These are phyloP conservation scores for Aspergillus brasiliensis DNA, from an alignment of 2,329 filamentous ascomycete species.

Conservation along the genomic window DNA sequence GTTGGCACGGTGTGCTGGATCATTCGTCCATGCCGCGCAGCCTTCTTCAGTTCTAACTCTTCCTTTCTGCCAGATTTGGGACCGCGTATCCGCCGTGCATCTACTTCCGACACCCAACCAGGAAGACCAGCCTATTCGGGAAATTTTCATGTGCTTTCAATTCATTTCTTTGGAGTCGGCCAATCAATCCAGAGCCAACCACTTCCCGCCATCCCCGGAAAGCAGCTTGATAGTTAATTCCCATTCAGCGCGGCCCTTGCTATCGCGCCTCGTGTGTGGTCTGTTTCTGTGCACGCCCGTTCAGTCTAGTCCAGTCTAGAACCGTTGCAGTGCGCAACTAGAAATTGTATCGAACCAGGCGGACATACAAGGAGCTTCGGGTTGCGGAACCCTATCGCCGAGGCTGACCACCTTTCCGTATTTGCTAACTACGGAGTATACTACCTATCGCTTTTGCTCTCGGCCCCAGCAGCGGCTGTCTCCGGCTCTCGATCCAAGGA, in stretches of 20 bases:
- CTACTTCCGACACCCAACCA: neutral
- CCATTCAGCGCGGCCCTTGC: neutral
- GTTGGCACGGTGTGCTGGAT: neutral
- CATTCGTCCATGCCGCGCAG: neutral
- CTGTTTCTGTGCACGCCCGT: neutral
- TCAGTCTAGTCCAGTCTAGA: neutral
- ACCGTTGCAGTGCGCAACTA: neutral
- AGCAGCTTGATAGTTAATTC: neutral
- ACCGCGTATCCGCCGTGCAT: neutral
- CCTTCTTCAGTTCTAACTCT: neutral
- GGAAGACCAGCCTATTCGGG: neutral
- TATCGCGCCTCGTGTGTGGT: neutral
- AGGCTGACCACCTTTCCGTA: neutral
- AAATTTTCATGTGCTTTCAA: slow-evolving; percentile 8
- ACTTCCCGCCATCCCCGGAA: neutral
- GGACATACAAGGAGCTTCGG: neutral
- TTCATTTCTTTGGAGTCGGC: neutral
- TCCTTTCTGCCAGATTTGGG: neutral
- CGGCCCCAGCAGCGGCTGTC: slow-evolving; percentile 14
- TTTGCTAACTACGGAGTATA: no score
- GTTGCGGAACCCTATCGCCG: neutral
- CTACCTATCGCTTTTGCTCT: neutral
- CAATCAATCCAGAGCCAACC: neutral
- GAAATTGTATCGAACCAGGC: neutral
- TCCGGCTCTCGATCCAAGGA: slow-evolving; percentile 12